Conservation (phyloP, 2,329 filamentous ascomycete genomes). For the Colletotrichum sp. region DNA sequence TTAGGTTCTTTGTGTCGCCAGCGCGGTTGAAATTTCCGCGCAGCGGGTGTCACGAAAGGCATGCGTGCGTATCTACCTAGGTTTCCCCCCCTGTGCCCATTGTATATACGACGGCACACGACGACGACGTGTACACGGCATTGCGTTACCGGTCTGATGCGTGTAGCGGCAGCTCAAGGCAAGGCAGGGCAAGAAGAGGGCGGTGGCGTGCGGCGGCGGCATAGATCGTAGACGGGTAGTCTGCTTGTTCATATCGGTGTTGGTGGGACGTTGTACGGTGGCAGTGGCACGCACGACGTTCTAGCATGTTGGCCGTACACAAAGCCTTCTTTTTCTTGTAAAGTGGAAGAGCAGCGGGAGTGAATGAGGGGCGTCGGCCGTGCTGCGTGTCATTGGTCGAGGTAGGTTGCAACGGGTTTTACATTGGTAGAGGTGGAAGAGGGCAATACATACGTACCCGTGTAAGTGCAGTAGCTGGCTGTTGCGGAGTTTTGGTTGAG, state of each 20-base stretch:
- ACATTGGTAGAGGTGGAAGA: neutral
- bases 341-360: neutral
- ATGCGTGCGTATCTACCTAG: neutral
- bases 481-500: neutral
- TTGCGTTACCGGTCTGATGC: neutral
- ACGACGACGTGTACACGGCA: neutral
- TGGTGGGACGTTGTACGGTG: constrained; percentile 8
- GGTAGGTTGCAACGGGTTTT: neutral
- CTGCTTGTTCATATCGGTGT: constrained; percentile 20
- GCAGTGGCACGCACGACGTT: neutral
- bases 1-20: neutral
- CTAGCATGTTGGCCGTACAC: neutral
- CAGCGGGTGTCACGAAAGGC: neutral
- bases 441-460: neutral
- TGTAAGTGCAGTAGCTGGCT: neutral
- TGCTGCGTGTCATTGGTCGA: neutral
- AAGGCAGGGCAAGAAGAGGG: neutral
- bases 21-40: neutral
- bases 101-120: neutral
- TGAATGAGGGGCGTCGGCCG: neutral
- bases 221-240: constrained; percentile 20
- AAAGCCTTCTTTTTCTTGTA: neutral
- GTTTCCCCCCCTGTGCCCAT: neutral
- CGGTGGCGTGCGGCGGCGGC: neutral
- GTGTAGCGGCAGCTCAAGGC: neutral